Evolutionary conservation across 345 rosid genomes (phyloP).

Genomic region (Eucalyptus guilfoylei): DNA sequence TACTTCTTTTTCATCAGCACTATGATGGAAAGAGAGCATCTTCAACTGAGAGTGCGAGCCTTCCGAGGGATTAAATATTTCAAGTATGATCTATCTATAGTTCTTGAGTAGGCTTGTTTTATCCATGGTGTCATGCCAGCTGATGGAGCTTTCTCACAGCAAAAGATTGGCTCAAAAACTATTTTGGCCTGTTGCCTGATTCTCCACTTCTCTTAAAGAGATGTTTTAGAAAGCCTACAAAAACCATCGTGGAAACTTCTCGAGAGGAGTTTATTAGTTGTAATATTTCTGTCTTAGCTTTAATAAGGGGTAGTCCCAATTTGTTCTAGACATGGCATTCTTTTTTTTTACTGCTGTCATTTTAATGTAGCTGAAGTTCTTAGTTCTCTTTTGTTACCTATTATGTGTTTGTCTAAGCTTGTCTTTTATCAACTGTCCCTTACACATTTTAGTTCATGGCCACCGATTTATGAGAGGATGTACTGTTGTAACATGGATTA

Average conservation of each 20-base stretch:
- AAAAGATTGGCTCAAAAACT: neutral
- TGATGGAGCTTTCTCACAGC: neutral
- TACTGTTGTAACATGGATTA: neutral
- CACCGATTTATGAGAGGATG: neutral
- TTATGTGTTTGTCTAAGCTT: neutral
- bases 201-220: neutral
- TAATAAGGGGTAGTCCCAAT: no score
- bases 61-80: slow-evolving; percentile 20
- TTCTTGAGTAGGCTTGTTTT: neutral
- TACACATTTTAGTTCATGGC: neutral
- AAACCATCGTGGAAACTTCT: neutral
- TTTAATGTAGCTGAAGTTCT: neutral
- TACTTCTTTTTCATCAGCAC: slow-evolving; percentile 19
- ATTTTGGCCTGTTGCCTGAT: neutral
- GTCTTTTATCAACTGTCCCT: neutral
- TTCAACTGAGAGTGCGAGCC: slow-evolving; percentile 29
- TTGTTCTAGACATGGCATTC: neutral
- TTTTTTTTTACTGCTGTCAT: neutral
- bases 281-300: neutral
- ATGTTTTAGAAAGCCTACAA: neutral
- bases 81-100: neutral
- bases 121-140: neutral
- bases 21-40: slow-evolving; percentile 52
- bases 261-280: neutral
- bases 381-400: neutral